Evolutionary conservation across 352 stramenopile genomes (phyloP).

Genomic region (Thalassiosira oceanica): DNA sequence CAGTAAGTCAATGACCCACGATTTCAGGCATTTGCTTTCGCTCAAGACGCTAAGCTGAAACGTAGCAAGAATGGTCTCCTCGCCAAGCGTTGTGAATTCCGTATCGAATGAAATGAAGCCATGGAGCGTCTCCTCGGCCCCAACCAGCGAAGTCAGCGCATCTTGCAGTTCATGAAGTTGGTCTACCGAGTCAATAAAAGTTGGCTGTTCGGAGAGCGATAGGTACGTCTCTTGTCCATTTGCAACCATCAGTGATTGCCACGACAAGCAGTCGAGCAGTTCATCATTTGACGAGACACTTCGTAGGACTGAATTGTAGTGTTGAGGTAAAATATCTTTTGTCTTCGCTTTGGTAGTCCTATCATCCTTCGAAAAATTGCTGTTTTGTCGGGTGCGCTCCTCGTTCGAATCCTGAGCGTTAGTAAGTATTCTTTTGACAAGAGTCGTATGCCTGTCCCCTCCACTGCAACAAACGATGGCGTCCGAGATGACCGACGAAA

Average conservation of each 20-base stretch:
- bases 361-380: not conserved
- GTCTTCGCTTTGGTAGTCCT: conserved; percentile 4
- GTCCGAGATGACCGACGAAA: conserved; percentile 21
- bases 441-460: conserved; percentile 36
- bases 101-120: conserved; percentile 43
- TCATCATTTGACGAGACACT: conserved; percentile 9
- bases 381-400: not conserved
- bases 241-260: conserved; percentile 24
- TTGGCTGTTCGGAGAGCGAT: conserved; percentile 27
- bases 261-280: conserved; percentile 13
- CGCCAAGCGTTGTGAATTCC: conserved; percentile 26
- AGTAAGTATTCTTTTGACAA: conserved; percentile 42
- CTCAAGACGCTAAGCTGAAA: conserved; percentile 50
- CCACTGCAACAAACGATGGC: conserved; percentile 36
- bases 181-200: conserved; percentile 18
- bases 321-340: conserved; percentile 34
- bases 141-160: not conserved
- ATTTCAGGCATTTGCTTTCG: conserved; percentile 23
- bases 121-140: conserved; percentile 8
- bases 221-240: conserved; percentile 16
- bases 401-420: no score
- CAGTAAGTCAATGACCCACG: conserved; percentile 45
- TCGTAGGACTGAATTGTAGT: no score
- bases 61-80: conserved; percentile 32
- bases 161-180: conserved; percentile 20